Percentiles rank a stretch among this genome's conserved stretches.
These are phyloP conservation scores for Helminthosporium solani DNA, from an alignment of 2,329 filamentous ascomycete species.

Conservation along the genomic window DNA sequence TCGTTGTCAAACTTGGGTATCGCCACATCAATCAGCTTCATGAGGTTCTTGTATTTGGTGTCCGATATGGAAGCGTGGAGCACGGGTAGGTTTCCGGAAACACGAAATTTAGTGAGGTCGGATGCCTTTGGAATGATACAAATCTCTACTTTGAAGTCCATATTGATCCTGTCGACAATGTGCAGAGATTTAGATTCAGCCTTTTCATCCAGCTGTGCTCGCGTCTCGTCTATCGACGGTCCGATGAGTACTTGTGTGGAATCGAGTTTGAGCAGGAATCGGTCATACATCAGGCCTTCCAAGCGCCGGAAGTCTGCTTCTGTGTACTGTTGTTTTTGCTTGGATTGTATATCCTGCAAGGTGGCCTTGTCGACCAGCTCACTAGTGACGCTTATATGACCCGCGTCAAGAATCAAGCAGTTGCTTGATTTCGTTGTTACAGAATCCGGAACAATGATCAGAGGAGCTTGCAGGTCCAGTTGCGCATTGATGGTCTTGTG, in stretches of 20 bases:
- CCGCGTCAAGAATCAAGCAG: conserved; percentile 92
- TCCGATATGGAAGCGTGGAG: conserved; percentile 92
- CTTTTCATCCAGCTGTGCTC: conserved; percentile 71
- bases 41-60: conserved; percentile 92
- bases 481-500: conserved; percentile 98
- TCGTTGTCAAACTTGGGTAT: conserved; percentile 77
- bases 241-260: conserved; percentile 96
- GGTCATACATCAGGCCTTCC: conserved; percentile 96
- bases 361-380: conserved; percentile 91
- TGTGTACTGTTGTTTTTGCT: conserved; percentile 82
- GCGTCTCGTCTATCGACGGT: conserved; percentile 86
- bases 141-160: conserved; percentile 93
- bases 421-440: conserved; percentile 78
- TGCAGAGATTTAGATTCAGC: conserved; percentile 73
- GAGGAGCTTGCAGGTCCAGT: conserved; percentile 88
- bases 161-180: conserved; percentile 94
- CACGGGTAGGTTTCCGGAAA: conserved; percentile 89
- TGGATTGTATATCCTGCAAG: conserved; percentile 83
- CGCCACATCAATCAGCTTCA: conserved; percentile 93
- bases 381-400: conserved; percentile 91
- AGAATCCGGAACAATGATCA: conserved; percentile 94
- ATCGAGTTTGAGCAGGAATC: conserved; percentile 87
- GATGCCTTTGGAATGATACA: conserved; percentile 97
- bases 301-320: conserved; percentile 86
- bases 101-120: conserved; percentile 85